Evolutionary conservation across 1,284 basidiomycete genomes (phyloP).

Genomic region (Ganoderma multipileum): DNA sequence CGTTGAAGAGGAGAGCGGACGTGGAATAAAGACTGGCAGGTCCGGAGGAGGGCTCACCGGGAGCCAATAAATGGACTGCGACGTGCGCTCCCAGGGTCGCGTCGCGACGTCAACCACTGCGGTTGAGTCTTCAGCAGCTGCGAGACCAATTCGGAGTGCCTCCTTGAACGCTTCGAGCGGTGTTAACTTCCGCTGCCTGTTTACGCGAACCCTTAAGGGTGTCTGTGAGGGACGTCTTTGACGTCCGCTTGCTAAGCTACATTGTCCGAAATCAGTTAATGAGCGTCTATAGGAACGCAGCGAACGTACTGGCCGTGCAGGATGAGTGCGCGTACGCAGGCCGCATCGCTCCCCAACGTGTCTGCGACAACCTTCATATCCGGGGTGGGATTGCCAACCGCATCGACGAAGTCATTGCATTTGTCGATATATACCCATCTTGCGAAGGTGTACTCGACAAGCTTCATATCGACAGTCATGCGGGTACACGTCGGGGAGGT

Average conservation of each 20-base stretch:
- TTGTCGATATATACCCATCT: conserved; percentile 1
- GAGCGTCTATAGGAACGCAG: background rate
- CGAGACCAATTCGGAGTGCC: background rate
- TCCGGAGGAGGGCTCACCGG: background rate
- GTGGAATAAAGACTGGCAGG: background rate
- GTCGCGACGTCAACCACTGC: background rate
- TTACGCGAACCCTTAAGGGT: background rate
- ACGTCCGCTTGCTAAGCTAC: background rate
- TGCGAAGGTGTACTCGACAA: background rate
- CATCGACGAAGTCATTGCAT: background rate
- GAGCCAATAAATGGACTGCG: background rate
- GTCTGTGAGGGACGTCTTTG: background rate
- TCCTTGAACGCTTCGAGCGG: background rate
- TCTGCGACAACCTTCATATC: background rate
- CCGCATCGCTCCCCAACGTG: background rate
- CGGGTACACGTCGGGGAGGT: background rate
- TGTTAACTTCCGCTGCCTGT: background rate
- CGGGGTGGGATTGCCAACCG: background rate
- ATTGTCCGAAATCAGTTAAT: background rate
- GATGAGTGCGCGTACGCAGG: conserved; percentile 1
- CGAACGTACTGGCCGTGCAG: conserved; percentile 3
- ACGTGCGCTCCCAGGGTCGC: background rate
- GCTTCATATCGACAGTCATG: background rate
- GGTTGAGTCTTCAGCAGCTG: background rate
- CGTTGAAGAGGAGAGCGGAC: background rate